Evolutionary conservation across 2,329 filamentous ascomycete species (phyloP), one percentile per base, ranked within the genome.

Genomic region (Hymenoscyphus fraxineus): DNA sequence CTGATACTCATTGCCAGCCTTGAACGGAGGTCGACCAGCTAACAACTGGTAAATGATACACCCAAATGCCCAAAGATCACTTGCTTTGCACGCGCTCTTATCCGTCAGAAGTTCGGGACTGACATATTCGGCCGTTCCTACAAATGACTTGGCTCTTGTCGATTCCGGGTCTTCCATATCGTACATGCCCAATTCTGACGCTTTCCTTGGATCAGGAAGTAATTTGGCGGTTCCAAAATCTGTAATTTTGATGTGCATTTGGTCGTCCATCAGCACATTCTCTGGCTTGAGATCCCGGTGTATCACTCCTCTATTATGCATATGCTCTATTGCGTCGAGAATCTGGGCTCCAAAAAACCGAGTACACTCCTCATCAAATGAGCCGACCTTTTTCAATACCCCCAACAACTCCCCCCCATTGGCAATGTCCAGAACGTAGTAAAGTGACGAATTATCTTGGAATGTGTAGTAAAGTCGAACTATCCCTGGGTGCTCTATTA

Each of bases 141-240:
- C 95, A 76, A 99, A 99, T 0, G 95, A 99, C 41, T 92, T 92
- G 13, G 94, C 93, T 69, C 93, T 86, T 69, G 88, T 87, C 61
- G 89, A 86, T 56, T 92, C 88, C 35, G 80, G 74, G 16, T 71
- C 67, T 6, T 39, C 58, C 63, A 73, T 77, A 60, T 78, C 80
- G 62, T 75, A 77, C 60, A 77, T 75, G 4, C 67, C 61, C 64
- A 69, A 58, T n/a, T 69, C 67, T 13, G 68, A 70, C 44, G 71
- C 65, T 67, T 68, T 67, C 76, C 79, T 79, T 69, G 80, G 83
- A 69, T 83, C 82, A 60, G 89, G 88, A 57, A 99, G 81, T 67
- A 99, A 86, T 76, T 97, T 98, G n/a, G 95, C 95, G 0, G 95
- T 99, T 54, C 95, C 95, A 75, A 99, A 99, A 78, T 99, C 95